phyloP scores from a whole-genome alignment of 768 basidiomycete genomes.

The Candolleomyces eurysporus region DNA sequence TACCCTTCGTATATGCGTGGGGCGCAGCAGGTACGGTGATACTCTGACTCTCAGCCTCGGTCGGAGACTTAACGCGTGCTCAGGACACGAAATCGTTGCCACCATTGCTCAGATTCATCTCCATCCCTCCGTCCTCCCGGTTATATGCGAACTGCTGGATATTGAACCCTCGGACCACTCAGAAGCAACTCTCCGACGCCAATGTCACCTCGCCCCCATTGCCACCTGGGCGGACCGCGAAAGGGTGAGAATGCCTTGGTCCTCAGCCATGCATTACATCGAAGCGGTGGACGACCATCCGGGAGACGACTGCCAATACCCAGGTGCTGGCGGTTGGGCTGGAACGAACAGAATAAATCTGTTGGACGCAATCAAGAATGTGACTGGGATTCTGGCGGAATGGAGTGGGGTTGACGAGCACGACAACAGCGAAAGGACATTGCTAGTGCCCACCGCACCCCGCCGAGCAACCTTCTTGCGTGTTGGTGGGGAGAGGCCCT shows the following conservation, averaged over 20 bases:
- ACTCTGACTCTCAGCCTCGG: background rate
- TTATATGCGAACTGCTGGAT: conserved; percentile 71
- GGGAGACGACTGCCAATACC: conserved; percentile 70
- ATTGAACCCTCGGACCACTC: conserved; percentile 27
- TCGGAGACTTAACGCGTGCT: background rate
- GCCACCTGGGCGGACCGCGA: conserved; percentile 87
- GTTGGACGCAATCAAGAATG: conserved; percentile 75
- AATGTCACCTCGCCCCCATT: conserved; percentile 78
- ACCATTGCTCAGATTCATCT: conserved; percentile 94
- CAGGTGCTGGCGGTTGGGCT: conserved; percentile 73
- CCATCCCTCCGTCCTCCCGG: conserved; percentile 64
- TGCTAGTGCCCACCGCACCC: background rate
- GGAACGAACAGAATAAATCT: conserved; percentile 59
- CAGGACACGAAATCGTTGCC: conserved; percentile 90
- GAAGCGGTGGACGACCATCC: conserved; percentile 78
- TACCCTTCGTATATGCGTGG: background rate
- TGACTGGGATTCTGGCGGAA: conserved; percentile 57
- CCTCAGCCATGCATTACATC: conserved; percentile 73
- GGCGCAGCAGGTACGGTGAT: background rate
- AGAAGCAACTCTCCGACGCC: conserved; percentile 1
- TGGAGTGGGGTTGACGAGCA: conserved; percentile 34
- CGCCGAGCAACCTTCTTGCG: background rate
- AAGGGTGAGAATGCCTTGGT: conserved; percentile 66
- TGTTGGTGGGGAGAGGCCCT: no score
- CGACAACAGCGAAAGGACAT: background rate